Conservation (phyloP, 2,329 filamentous ascomycete genomes). For the Nemania diffusa region DNA sequence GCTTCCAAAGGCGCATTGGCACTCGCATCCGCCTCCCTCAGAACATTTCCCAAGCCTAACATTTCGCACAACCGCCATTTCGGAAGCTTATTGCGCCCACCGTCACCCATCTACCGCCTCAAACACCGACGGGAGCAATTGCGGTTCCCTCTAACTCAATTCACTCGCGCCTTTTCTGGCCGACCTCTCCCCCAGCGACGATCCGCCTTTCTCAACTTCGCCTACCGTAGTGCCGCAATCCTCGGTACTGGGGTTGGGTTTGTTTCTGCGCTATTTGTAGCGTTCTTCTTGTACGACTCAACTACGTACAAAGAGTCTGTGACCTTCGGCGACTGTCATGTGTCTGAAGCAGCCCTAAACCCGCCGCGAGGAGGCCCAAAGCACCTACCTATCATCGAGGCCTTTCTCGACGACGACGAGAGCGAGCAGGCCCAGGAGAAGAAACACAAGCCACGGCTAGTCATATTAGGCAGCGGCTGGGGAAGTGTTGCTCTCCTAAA, state of each 20-base stretch:
- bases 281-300: slow-evolving; percentile 94
- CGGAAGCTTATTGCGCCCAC: slow-evolving; percentile 34
- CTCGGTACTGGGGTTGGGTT: slow-evolving; percentile 81
- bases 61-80: slow-evolving; percentile 37
- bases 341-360: slow-evolving; percentile 84
- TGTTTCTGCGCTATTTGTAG: slow-evolving; percentile 74
- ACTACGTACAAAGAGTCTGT: slow-evolving; percentile 84
- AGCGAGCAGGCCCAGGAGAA: slow-evolving; percentile 72
- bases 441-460: slow-evolving; percentile 90
- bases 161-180: slow-evolving; percentile 60
- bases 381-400: slow-evolving; percentile 90
- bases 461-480: slow-evolving; percentile 95
- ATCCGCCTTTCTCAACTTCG: slow-evolving; percentile 64
- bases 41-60: slow-evolving; percentile 19
- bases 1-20: slow-evolving; percentile 22
- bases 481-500: slow-evolving; percentile 93
- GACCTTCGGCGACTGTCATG: slow-evolving; percentile 75
- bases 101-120: slow-evolving; percentile 16
- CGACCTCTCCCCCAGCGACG: slow-evolving; percentile 61
- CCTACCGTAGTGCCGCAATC: slow-evolving; percentile 76
- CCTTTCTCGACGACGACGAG: slow-evolving; percentile 90
- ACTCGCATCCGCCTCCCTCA: slow-evolving; percentile 23
- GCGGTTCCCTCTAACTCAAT: slow-evolving; percentile 42
- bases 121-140: slow-evolving; percentile 33
- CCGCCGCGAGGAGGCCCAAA: slow-evolving; percentile 89